Evolutionary conservation across 2,329 filamentous ascomycete species (phyloP), one percentile per base, ranked within the genome.

Genomic region (Colletotrichum sp.): DNA sequence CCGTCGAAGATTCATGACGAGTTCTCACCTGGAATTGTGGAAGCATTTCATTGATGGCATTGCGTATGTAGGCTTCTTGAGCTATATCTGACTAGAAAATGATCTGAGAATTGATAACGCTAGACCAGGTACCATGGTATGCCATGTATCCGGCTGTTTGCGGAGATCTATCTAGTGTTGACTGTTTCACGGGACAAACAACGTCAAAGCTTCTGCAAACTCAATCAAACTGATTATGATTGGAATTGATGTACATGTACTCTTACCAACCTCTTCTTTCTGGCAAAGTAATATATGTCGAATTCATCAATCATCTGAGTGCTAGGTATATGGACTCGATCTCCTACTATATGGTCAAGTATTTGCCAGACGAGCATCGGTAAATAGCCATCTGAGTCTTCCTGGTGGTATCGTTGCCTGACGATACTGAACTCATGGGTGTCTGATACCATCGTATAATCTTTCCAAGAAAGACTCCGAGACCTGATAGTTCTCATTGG

Each of bases 341-440:
- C 18, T 48, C 6, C 18, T 48, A 4, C 18, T n/a, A 6, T 3
- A n/a, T n/a, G 9, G 9, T 12, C 3, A 4, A 44, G 9, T 10
- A 12, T 48, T 48, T 12, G 18, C 39, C 3, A n/a, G 18, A n/a
- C 9, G 18, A 0, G 8, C 1, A 12, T n/a, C 1, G 39, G 39
- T 6, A 2, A 48, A n/a, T n/a, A 22, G 9, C 18, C 18, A n/a
- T 7, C 1, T 48, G 9, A 1, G 5, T 0, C 5, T n/a, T 22
- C 18, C 18, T 6, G 6, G 0, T 22, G 18, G 9, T 48, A 1
- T 48, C 9, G 39, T 12, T 12, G 5, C 5, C 3, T n/a, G 39
- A 4, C 1, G 5, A n/a, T 4, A 5, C 0, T 7, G 39, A 6
- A 48, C 5, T 48, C 18, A 3, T 12, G 5, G 18, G 0, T 48